These are phyloP conservation scores for Pyrenophora teres DNA, from an alignment of 2,329 filamentous ascomycete genomes.

Conservation along the genomic window DNA sequence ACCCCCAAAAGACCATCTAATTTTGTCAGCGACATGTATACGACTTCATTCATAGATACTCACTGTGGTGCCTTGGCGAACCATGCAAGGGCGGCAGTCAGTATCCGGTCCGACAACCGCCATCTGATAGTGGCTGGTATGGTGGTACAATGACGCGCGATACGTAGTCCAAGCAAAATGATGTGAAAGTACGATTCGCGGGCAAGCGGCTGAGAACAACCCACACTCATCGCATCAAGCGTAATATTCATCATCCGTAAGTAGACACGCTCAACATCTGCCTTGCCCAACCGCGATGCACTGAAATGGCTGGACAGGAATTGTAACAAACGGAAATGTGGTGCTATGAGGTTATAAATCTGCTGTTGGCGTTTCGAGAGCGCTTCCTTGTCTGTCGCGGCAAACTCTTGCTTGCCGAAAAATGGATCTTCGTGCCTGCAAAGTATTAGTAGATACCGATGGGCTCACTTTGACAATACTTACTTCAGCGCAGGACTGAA, in stretches of 20 bases:
- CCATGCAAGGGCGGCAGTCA: constrained; percentile 88
- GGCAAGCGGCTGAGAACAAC: constrained; percentile 80
- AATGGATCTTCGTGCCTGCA: constrained; percentile 77
- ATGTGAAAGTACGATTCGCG: constrained; percentile 91
- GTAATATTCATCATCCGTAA: constrained; percentile 79
- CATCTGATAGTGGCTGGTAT: constrained; percentile 70
- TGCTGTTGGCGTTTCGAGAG: constrained; percentile 76
- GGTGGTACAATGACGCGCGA: constrained; percentile 72
- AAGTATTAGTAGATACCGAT: constrained; percentile 36
- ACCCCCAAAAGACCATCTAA: constrained; percentile 91
- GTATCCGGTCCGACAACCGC: constrained; percentile 84
- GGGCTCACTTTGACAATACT: constrained; percentile 31
- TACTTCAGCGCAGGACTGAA: constrained; percentile 74
- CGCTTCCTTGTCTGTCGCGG: constrained; percentile 80
- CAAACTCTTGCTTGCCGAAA: constrained; percentile 87
- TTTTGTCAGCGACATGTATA: constrained; percentile 16
- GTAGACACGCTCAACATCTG: constrained; percentile 81
- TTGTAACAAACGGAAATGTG: constrained; percentile 82
- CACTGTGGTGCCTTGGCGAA: constrained; percentile 76
- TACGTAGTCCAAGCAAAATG: constrained; percentile 77
- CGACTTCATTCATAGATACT: constrained; percentile 12
- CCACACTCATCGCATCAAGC: constrained; percentile 67
- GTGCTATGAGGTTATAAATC: constrained; percentile 81
- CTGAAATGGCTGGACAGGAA: constrained; percentile 96
- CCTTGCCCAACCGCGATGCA: constrained; percentile 82